Evolutionary conservation across 495 filamentous ascomycete genomes (phyloP).

Genomic region (Penicillium psychrofluorescens): DNA sequence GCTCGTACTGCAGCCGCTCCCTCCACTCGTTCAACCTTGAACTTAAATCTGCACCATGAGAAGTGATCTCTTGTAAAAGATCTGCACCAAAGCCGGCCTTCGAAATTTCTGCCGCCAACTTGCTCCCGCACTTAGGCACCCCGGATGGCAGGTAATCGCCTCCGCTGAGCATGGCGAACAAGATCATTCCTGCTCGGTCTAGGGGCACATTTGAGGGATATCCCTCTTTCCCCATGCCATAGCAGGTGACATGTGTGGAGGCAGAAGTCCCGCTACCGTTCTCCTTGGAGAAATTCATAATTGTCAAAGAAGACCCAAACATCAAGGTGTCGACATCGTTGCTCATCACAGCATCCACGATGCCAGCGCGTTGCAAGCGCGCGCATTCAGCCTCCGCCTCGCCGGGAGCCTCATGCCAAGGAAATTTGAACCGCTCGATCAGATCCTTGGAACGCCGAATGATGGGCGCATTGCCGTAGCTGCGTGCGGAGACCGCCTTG

Average conservation of each 20-base stretch:
- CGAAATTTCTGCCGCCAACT: constrained; percentile 82
- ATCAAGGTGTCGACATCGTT: constrained; percentile 98
- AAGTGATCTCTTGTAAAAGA: constrained; percentile 52
- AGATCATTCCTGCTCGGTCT: constrained; percentile 81
- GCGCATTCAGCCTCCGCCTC: constrained; percentile 98
- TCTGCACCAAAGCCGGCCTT: constrained; percentile 79
- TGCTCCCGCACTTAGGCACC: constrained; percentile 79
- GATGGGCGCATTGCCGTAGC: constrained; percentile 42
- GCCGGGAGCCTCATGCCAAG: constrained; percentile 79
- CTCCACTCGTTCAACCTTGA: constrained; percentile 59
- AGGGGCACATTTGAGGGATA: constrained; percentile 44
- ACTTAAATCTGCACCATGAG: constrained; percentile 40
- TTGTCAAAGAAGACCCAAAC: constrained; percentile 77
- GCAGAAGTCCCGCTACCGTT: constrained; percentile 50
- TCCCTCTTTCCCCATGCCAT: constrained; percentile 43
- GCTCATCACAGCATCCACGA: constrained; percentile 92
- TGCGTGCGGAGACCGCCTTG: constrained; percentile 29
- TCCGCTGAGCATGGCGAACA: constrained; percentile 92
- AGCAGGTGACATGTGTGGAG: constrained; percentile 82
- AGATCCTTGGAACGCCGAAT: constrained; percentile 64
- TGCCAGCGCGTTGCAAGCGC: constrained; percentile 67
- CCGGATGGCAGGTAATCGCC: constrained; percentile 93
- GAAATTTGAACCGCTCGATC: constrained; percentile 78
- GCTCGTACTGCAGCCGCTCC: constrained; percentile 62
- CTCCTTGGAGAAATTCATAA: constrained; percentile 82